phyloP scores from a whole-genome alignment of 805 yeast genomes.

The Candida cerambycidarum region DNA sequence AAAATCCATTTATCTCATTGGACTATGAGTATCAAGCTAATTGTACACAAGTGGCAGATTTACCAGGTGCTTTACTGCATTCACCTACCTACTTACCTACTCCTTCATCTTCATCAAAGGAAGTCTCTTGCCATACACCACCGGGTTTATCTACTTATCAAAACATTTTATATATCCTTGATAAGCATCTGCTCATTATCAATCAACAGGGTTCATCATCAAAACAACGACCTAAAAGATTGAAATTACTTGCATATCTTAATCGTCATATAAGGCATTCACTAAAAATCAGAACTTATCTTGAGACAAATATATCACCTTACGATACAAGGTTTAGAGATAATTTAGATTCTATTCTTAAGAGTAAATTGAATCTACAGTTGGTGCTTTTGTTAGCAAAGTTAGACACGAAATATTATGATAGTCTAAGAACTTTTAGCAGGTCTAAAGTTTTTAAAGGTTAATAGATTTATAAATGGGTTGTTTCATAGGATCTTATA shows the following conservation, averaged over 20 bases:
- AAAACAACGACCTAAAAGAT: conserved; percentile 1
- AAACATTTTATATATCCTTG: neutral
- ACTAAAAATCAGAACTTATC: neutral
- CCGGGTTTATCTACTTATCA: neutral
- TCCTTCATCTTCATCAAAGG: too few species aligned
- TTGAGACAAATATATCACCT: neutral
- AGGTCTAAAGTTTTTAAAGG: neutral
- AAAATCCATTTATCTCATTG: too few species aligned
- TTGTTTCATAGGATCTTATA: too few species aligned
- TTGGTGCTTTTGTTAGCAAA: conserved; percentile 3
- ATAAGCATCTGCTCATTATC: neutral
- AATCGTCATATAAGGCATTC: conserved; percentile 5
- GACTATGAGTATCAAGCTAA: neutral
- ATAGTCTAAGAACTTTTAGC: neutral
- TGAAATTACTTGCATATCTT: conserved; percentile 4
- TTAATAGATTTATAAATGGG: neutral
- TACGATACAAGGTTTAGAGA: conserved; percentile 1
- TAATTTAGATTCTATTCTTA: neutral
- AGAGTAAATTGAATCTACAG: conserved; percentile 1
- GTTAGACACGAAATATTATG: neutral
- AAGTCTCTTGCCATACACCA: neutral
- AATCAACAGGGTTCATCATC: neutral
- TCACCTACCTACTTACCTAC: too few species aligned
- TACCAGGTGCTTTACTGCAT: too few species aligned
- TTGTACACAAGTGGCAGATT: too few species aligned